phyloP scores from a whole-genome alignment of 2,329 filamentous ascomycete species.

The Leptographium wingfieldii region DNA sequence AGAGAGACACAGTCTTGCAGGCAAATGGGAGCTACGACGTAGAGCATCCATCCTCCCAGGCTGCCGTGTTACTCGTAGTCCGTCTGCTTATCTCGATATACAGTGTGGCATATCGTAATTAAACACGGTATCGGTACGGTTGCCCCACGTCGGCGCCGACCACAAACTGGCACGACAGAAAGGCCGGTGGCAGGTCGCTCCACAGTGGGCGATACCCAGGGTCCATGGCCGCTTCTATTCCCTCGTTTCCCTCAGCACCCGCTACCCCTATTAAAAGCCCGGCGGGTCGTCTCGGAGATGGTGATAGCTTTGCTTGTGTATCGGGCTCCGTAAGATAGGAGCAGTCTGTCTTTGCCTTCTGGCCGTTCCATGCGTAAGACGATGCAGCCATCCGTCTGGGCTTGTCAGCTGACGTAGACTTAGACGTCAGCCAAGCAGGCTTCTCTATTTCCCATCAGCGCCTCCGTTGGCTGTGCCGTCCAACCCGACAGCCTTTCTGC shows the following conservation, averaged over 20 bases:
- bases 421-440: not conserved
- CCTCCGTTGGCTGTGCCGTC: not conserved
- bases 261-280: too few species aligned
- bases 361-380: too few species aligned
- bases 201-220: slow-evolving; percentile 2
- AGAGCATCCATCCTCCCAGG: too few species aligned
- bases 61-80: too few species aligned
- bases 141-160: not conserved
- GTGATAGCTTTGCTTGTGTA: too few species aligned
- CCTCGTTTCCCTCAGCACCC: not conserved
- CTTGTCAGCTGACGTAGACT: not conserved
- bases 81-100: too few species aligned
- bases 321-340: too few species aligned
- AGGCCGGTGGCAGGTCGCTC: slow-evolving; percentile 2
- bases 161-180: not conserved
- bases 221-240: not conserved
- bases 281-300: too few species aligned
- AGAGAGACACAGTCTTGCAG: too few species aligned
- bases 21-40: too few species aligned
- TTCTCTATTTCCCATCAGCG: not conserved
- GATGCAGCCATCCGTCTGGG: not conserved
- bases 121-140: not conserved
- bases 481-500: not conserved
- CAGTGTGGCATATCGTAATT: not conserved
- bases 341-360: too few species aligned